Conservation (phyloP, 805 yeast species). For the Candida hungchunana region DNA sequence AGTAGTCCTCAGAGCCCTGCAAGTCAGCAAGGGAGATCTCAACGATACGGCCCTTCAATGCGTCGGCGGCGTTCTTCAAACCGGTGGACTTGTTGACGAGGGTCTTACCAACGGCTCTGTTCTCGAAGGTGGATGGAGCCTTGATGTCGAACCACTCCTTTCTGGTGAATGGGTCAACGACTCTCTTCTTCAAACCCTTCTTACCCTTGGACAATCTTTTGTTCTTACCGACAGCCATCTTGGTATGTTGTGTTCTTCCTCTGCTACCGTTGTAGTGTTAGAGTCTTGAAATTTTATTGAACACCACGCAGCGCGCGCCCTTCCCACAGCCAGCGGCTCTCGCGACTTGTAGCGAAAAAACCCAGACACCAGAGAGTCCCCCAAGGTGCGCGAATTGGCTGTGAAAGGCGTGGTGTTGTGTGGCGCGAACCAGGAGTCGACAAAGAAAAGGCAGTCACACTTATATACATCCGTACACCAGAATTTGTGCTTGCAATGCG, state of each 20-base stretch:
- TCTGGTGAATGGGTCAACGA: slow-evolving; percentile 98
- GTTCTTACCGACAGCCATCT: slow-evolving; percentile 77
- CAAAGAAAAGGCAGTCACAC: slow-evolving; percentile 12
- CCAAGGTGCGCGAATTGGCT: neutral
- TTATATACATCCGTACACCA: slow-evolving; percentile 5
- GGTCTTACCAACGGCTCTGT: slow-evolving; percentile 98
- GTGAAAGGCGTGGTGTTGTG: slow-evolving; percentile 4
- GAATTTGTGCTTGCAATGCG: neutral
- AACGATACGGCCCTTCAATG: slow-evolving; percentile 95
- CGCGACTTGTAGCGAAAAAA: slow-evolving; percentile 10
- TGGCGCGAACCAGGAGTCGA: slow-evolving; percentile 5
- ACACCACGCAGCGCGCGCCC: slow-evolving; percentile 3
- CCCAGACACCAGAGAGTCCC: slow-evolving; percentile 13
- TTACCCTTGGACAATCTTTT: slow-evolving; percentile 82
- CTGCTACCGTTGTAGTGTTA: slow-evolving; percentile 5
- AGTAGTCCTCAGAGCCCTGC: slow-evolving; percentile 98
- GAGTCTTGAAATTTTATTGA: slow-evolving; percentile 17
- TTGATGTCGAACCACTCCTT: slow-evolving; percentile 98
- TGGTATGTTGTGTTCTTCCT: slow-evolving; percentile 14
- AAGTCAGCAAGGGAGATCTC: slow-evolving; percentile 96
- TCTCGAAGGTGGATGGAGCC: slow-evolving; percentile 98
- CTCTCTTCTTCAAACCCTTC: slow-evolving; percentile 99
- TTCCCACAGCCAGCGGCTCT: slow-evolving; percentile 1
- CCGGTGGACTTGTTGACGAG: slow-evolving; percentile 98
- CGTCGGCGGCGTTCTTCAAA: slow-evolving; percentile 96